A percentile compares a stretch with the other conserved stretches of the same genome.
phyloP scores from a whole-genome alignment of 768 basidiomycete species.

The Tylopilus rubrobrunneus region DNA sequence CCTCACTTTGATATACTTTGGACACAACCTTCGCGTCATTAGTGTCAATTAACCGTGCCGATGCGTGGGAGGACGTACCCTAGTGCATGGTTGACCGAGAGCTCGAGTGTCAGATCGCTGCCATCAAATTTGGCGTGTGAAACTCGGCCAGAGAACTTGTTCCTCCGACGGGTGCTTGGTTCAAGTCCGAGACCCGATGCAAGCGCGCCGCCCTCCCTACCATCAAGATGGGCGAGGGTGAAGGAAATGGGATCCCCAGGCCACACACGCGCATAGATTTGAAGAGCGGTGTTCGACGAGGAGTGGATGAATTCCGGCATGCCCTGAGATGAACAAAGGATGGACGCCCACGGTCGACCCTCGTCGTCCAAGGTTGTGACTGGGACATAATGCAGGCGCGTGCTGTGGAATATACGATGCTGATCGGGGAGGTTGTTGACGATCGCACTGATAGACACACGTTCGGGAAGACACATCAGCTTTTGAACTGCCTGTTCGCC shows the following conservation, averaged over 20 bases:
- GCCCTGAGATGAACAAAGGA: conserved; percentile 28
- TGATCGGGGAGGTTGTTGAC: no score
- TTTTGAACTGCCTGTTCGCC: no score
- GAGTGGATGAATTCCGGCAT: conserved; percentile 27
- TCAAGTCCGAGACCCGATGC: conserved; percentile 61
- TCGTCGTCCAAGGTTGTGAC: conserved; percentile 17
- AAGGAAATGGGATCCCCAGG: conserved; percentile 51
- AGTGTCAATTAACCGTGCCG: neutral
- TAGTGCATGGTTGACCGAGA: conserved; percentile 52
- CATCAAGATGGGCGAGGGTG: conserved; percentile 25
- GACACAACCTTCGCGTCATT: no score
- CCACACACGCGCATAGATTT: conserved; percentile 13
- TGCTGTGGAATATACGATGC: conserved; percentile 31
- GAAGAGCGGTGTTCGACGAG: conserved; percentile 19
- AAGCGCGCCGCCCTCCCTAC: conserved; percentile 26
- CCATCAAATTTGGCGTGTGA: conserved; percentile 30
- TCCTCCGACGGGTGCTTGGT: conserved; percentile 51
- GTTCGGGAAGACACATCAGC: no score
- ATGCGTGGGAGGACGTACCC: conserved; percentile 37
- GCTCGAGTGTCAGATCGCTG: conserved; percentile 32
- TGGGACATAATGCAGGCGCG: conserved; percentile 26
- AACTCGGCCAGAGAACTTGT: conserved; percentile 57
- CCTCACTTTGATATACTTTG: no score
- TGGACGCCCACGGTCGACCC: conserved; percentile 33
- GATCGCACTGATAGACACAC: no score